Base-by-base conservation (phyloP, 2,329 filamentous ascomycete species). In the Myriosclerotinia scirpicola region DNA sequence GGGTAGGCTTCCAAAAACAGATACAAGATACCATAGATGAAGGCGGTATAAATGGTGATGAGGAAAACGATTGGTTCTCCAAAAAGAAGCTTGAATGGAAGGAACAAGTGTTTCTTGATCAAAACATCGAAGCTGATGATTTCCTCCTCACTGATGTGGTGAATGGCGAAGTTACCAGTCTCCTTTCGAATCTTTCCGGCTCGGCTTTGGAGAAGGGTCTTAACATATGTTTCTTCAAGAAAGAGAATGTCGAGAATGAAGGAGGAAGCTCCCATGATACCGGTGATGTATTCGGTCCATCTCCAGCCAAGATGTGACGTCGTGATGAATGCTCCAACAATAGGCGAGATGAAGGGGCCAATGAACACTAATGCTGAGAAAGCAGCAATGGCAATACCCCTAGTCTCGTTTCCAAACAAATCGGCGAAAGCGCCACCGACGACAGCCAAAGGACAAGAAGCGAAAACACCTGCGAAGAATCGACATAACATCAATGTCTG, bases 341-440 rank as follows among this genome's bases (percentile, higher is more conserved):
- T 73, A 9, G 77, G 77, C 0, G 74, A 74, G 54, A 77, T 67
- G 42, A 77, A 72, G 1, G 73, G 78, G 2, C 78, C 78, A 38
- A 79, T 59, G 20, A 79, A 74, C 0, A 77, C 76, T 1, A 75
- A 72, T 14, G 75, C 71, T 8, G 86, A 85, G 74, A 90, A 91
- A 0, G 83, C 83, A 0, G 88, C 85, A 77, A 91, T 86, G 1
- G 88, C 88, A 26, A 85, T 82, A 7, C 87, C 89, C 66, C 89
- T 81, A 72, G 86, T 77, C 1, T 84, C 81, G 0, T 87, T 81
- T 0, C 82, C 77, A 77, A 81, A 91, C 52, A 91, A 79, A 76
- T 91, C 89, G 34, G 84, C 85, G 12, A 91, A 74, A 0, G 90
- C 87, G 40, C 84, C 84, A 20, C 80, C 81, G 0, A 82, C 79